Evolutionary conservation across 2,329 filamentous ascomycete species (phyloP), one percentile per base, ranked within the genome.

Genomic region (Blumeria graminis): DNA sequence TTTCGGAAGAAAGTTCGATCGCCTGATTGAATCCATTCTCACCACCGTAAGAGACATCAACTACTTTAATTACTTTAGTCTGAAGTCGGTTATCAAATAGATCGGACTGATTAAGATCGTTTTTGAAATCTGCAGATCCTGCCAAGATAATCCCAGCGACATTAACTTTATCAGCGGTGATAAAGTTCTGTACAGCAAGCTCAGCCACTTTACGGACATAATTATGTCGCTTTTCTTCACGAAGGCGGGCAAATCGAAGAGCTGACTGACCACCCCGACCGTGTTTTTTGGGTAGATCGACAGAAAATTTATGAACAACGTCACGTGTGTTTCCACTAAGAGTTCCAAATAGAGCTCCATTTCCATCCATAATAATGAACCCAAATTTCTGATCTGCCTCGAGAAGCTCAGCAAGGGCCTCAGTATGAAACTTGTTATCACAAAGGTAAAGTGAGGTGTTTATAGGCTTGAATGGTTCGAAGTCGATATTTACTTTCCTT

Each of bases 1-100:
- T 98, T 75, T 98, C 93, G 7, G 88, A 80, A 32, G 92, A 84
- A 65, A 98, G 72, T 68, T 98, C 92, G 61, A 98, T 98, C 59
- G 92, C 92, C 74, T 98, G 93, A 75, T 98, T 98, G 78, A 98
- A 98, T 51, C 92, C 92, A 75, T 96, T 96, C 74, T 98, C 93
- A 64, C 92, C 92, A 69, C 92, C 92, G 66, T 98, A 98, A 13
- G 90, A 96, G 48, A 98, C 93, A 69, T 98, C 92, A 38, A 98
- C 93, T 48, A 98, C 86, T 74, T 98, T 98, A 78, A 98, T 96
- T 66, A 98, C 92, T 77, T 98, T 98, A 68, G 80, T 74, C 65
- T 86, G 81, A 57, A 98, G 77, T 70, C 92, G 89, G 67, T 82
- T 77, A 70, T 98, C 92, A 70, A 98, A 98, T 76, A 98, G 77